These are phyloP conservation scores for Kodamaea jinghongensis DNA, from an alignment of 805 yeast species.

Conservation along the genomic window DNA sequence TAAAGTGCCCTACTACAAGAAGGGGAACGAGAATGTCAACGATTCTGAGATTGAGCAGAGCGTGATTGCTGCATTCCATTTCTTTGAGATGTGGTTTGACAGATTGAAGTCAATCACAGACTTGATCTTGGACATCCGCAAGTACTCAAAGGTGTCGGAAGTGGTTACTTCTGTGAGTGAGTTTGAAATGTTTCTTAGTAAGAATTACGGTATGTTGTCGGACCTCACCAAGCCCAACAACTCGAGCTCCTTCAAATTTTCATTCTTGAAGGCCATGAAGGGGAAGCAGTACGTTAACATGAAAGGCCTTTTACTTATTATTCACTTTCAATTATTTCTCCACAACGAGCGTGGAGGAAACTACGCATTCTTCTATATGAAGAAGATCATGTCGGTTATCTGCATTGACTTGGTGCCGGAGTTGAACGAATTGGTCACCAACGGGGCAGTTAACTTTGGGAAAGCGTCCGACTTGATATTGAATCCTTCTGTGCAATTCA, in stretches of 20 bases:
- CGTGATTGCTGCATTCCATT: constrained; percentile 26
- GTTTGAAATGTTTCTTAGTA: constrained; percentile 9
- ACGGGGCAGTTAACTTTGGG: constrained; percentile 39
- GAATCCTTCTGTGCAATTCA: constrained; percentile 34
- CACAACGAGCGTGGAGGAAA: constrained; percentile 33
- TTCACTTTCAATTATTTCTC: constrained; percentile 34
- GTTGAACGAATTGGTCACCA: constrained; percentile 27
- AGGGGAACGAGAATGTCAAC: constrained; percentile 35
- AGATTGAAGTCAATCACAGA: constrained; percentile 14
- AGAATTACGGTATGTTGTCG: constrained; percentile 19
- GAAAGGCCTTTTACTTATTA: constrained; percentile 21
- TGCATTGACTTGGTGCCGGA: constrained; percentile 31
- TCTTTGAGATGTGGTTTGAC: constrained; percentile 26
- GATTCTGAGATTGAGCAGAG: constrained; percentile 19
- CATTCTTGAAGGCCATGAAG: constrained; percentile 13
- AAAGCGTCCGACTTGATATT: constrained; percentile 39
- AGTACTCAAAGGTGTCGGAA: constrained; percentile 11
- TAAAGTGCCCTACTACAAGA: constrained; percentile 22
- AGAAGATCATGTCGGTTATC: constrained; percentile 24
- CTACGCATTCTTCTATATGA: constrained; percentile 34
- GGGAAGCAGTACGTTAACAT: constrained; percentile 17
- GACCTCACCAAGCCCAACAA: constrained; percentile 18
- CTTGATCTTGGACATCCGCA: constrained; percentile 14
- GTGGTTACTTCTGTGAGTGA: constrained; percentile 9
- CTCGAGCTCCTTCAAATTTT: background rate